Evolutionary conservation across 176 grass and related monocot genomes (phyloP).

Genomic region (Eragrostis curvula): DNA sequence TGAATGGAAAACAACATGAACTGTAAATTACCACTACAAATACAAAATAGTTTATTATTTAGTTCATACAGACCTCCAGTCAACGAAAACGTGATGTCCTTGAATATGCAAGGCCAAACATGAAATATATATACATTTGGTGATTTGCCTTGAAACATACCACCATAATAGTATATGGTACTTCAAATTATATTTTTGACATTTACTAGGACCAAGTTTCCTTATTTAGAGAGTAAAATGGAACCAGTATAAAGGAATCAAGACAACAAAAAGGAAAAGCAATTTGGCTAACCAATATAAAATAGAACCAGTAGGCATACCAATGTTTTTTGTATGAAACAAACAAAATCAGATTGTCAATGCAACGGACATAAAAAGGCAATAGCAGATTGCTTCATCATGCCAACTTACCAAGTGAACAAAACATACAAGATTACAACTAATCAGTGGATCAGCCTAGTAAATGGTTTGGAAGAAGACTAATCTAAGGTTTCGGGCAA

Average conservation of each 20-base stretch:
- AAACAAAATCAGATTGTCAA: no score
- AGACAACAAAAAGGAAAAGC: neutral
- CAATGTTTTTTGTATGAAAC: conserved; percentile 77
- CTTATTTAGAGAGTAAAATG: neutral
- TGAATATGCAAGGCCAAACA: neutral
- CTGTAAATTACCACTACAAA: conserved; percentile 13
- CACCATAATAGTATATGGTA: neutral
- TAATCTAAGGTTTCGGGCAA: no score
- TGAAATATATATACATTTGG: neutral
- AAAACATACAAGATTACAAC: no score
- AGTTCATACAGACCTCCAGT: neutral
- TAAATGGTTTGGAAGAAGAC: no score
- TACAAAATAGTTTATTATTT: conserved; percentile 1
- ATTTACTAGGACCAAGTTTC: neutral
- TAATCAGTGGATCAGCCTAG: no score
- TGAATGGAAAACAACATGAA: conserved; percentile 6
- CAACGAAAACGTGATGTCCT: neutral
- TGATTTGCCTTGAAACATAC: neutral
- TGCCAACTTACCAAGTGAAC: no score
- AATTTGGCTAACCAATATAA: neutral
- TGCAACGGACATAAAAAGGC: no score
- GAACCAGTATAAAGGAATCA: neutral
- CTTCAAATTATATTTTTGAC: conserved; percentile 5
- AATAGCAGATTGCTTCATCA: no score
- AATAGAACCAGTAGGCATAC: conserved; percentile 40